A percentile compares a stretch with the other conserved stretches of the same genome.
Evolutionary conservation across 139 green algal species (phyloP).

Genomic region (Chlorella sp.): DNA sequence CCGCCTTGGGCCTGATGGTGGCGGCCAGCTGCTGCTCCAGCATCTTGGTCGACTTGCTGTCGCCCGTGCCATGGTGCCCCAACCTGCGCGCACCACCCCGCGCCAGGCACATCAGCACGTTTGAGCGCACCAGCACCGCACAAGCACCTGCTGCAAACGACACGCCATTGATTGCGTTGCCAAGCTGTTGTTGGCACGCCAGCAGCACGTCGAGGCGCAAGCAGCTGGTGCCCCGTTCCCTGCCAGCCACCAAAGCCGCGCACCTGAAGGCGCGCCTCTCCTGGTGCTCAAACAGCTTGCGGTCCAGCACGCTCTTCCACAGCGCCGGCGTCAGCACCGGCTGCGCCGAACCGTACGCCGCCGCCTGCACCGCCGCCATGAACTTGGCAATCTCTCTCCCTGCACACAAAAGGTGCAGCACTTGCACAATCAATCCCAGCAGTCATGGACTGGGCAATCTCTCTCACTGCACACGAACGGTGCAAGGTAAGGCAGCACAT

Average conservation of each 20-base stretch:
- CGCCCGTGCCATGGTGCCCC: slow-evolving; percentile 48
- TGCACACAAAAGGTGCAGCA: slow-evolving; percentile 18
- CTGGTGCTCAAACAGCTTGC: slow-evolving; percentile 65
- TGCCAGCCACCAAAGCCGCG: no score
- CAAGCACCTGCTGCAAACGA: no score
- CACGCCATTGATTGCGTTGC: no score
- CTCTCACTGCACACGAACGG: slow-evolving; percentile 66
- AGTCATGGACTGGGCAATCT: slow-evolving; percentile 95
- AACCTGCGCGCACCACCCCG: slow-evolving; percentile 7
- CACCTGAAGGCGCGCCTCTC: slow-evolving; percentile 39
- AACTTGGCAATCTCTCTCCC: slow-evolving; percentile 94
- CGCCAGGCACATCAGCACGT: not conserved
- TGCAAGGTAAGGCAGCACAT: no score
- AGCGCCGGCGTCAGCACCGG: slow-evolving; percentile 63
- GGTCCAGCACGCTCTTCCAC: slow-evolving; percentile 30
- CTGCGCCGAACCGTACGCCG: slow-evolving; percentile 78
- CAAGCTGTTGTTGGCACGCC: no score
- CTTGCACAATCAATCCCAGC: no score
- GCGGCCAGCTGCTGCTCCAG: not conserved
- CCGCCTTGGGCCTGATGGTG: not conserved
- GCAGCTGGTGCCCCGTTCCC: no score
- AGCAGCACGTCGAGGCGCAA: no score
- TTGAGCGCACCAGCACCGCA: no score
- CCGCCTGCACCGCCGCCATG: slow-evolving; percentile 81
- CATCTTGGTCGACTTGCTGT: slow-evolving; percentile 6